phyloP scores from a whole-genome alignment of 2,329 filamentous ascomycete species.

The Pestalotiopsis sp. region DNA sequence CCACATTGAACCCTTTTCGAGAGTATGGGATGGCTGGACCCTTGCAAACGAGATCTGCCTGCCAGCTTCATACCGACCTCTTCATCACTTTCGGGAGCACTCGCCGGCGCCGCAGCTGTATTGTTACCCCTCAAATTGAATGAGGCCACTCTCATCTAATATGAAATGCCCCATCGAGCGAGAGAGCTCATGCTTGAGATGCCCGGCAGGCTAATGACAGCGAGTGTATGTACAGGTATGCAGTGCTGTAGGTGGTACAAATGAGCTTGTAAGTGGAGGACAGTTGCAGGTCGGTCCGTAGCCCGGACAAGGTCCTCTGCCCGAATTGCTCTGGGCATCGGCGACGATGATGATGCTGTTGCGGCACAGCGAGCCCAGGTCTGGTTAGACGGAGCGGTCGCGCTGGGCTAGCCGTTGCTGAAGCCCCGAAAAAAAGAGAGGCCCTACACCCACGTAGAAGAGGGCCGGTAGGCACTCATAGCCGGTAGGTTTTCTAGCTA shows the following conservation, averaged over 20 bases:
- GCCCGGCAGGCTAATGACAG: not conserved
- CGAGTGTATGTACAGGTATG: not conserved
- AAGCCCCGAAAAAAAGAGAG: not conserved
- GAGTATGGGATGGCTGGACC: not conserved
- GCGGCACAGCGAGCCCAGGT: not conserved
- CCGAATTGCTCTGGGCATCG: not conserved
- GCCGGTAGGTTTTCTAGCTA: too few species aligned
- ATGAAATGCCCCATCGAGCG: not conserved
- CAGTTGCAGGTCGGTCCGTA: not conserved
- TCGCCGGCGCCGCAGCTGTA: slow-evolving; percentile 6
- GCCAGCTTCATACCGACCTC: not conserved
- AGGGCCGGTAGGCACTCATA: not conserved
- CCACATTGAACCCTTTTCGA: slow-evolving; percentile 1
- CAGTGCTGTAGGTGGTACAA: not conserved
- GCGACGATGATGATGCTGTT: not conserved
- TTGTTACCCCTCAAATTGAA: slow-evolving; percentile 7
- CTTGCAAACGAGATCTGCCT: slow-evolving; percentile 5
- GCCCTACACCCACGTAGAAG: not conserved
- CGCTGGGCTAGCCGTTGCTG: not conserved
- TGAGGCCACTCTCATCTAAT: not conserved
- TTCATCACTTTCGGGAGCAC: slow-evolving; percentile 8
- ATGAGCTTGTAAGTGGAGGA: not conserved
- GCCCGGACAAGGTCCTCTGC: not conserved
- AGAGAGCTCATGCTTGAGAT: not conserved
- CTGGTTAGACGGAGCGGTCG: slow-evolving; percentile 6